phyloP scores from a whole-genome alignment of 768 basidiomycete genomes.

The Agaricus blazei region DNA sequence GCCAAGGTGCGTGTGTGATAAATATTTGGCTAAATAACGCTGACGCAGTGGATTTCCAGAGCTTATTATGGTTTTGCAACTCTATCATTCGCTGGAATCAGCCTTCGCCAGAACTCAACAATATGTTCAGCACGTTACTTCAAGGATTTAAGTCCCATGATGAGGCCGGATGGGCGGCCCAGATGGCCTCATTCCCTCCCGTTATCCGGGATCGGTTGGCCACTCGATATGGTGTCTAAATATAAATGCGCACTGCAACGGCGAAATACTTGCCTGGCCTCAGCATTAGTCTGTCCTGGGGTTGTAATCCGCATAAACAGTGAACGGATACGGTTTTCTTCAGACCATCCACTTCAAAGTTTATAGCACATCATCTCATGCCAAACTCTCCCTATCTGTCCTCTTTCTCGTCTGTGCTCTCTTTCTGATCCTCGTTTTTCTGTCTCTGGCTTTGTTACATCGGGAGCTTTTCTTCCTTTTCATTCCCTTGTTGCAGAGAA shows the following conservation, averaged over 20 bases:
- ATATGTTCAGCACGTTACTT: slow-evolving; percentile 90
- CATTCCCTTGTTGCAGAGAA: slow-evolving; percentile 30
- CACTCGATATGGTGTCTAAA: slow-evolving; percentile 80
- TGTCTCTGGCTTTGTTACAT: slow-evolving; percentile 40
- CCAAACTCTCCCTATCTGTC: slow-evolving; percentile 10
- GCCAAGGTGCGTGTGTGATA: slow-evolving; percentile 62
- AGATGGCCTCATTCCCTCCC: slow-evolving; percentile 80
- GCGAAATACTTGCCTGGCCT: not conserved
- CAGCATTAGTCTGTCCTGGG: slow-evolving; percentile 3
- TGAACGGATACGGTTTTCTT: slow-evolving; percentile 3
- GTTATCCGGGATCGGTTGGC: slow-evolving; percentile 84
- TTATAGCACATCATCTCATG: not conserved
- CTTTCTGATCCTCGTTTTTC: slow-evolving; percentile 13
- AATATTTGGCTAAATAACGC: not conserved
- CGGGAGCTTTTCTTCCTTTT: slow-evolving; percentile 31
- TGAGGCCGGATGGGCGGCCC: slow-evolving; percentile 78
- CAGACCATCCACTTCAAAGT: not conserved
- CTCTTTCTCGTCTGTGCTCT: slow-evolving; percentile 10
- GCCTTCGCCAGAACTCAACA: slow-evolving; percentile 87
- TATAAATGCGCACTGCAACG: not conserved
- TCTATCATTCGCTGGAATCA: slow-evolving; percentile 93
- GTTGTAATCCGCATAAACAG: slow-evolving; percentile 3
- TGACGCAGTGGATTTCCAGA: slow-evolving; percentile 39
- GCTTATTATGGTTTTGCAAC: slow-evolving; percentile 96
- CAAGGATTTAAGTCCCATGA: slow-evolving; percentile 89